Percentiles rank a stretch among this genome's conserved stretches.
Conservation (phyloP, 2,329 filamentous ascomycete genomes). For the Sordariomycetes sp. region DNA sequence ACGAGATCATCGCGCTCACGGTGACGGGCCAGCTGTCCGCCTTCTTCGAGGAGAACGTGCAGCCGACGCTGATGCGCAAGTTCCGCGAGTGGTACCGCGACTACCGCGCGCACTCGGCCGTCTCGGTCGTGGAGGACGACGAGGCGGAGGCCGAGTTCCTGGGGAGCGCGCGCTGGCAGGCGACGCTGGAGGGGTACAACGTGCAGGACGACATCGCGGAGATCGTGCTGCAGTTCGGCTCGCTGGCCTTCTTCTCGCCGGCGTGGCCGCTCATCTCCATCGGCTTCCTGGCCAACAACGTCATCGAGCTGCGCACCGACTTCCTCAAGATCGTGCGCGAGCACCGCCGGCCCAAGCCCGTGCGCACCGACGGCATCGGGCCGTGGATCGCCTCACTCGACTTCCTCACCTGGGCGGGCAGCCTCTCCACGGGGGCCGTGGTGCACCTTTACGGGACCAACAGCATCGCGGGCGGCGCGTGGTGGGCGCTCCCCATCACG, state of each 20-base stretch:
- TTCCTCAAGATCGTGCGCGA: slow-evolving; percentile 68
- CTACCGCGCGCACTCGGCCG: slow-evolving; percentile 23
- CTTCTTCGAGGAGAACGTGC: slow-evolving; percentile 60
- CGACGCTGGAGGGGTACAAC: slow-evolving; percentile 58
- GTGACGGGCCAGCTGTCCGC: slow-evolving; percentile 63
- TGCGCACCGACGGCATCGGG: slow-evolving; percentile 62
- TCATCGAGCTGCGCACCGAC: slow-evolving; percentile 67
- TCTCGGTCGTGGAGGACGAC: slow-evolving; percentile 41
- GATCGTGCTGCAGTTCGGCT: slow-evolving; percentile 65
- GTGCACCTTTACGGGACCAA: slow-evolving; percentile 61
- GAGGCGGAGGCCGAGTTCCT: slow-evolving; percentile 56
- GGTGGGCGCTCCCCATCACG: slow-evolving; percentile 55
- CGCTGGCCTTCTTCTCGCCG: slow-evolving; percentile 61
- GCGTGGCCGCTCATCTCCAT: slow-evolving; percentile 67
- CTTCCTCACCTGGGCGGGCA: slow-evolving; percentile 62
- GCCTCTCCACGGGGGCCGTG: slow-evolving; percentile 59
- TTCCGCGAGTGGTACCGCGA: slow-evolving; percentile 33
- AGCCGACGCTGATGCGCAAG: slow-evolving; percentile 58
- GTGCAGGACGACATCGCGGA: slow-evolving; percentile 64
- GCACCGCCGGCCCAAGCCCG: slow-evolving; percentile 59
- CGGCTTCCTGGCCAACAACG: slow-evolving; percentile 67
- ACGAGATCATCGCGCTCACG: slow-evolving; percentile 67
- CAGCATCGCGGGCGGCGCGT: slow-evolving; percentile 42
- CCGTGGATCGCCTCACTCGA: slow-evolving; percentile 60
- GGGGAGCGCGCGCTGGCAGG: slow-evolving; percentile 52